Evolutionary conservation across 2,329 filamentous ascomycete genomes (phyloP), one percentile per base, ranked within the genome.

Genomic region (Colletotrichum tofieldiae): DNA sequence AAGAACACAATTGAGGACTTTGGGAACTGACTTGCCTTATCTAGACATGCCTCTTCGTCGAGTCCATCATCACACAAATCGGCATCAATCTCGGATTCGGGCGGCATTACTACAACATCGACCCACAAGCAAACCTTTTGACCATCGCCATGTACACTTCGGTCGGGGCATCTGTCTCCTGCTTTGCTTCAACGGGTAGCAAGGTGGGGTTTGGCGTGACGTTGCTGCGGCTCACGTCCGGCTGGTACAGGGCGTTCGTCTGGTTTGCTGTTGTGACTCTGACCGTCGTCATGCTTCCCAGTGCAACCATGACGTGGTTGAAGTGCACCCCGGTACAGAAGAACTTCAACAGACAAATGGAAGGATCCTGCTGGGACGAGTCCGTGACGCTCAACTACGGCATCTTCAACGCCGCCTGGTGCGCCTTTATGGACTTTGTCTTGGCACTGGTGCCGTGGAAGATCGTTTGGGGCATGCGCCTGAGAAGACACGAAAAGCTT

Each of bases 381-480:
- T 39, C 64, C 0, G 62, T 73, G 2, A 65, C 70, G 9, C 61
- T 75, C 9, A 68, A 69, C 29, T 73, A 68, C 51, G 64, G 60
- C 16, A 72, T 73, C 11, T 64, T 76, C 55, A 72, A 64, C 37
- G 65, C 58, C 0, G 56, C 65, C 2, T 72, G 69, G 69, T 68
- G 69, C 3, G 61, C 65, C 72, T 75, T 75, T 1, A 71, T 76
- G 51, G 78, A 81, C 71, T 78, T 80, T 12, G 55, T 72, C 4
- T 71, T 81, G 51, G 79, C 79, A 1, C 58, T 77, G 37, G 58
- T 81, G 3, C 79, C 79, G 0, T 81, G 79, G 79, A 76, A 76
- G 56, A 52, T 81, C 5, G 77, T 81, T 4, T 76, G 75, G 71
- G 73, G 77, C 8, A 73, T 81, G 60, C 76, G 78, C 18, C 79